Conservation (phyloP, 192 early-diverging fungal species). For the Coemansia sp. region DNA sequence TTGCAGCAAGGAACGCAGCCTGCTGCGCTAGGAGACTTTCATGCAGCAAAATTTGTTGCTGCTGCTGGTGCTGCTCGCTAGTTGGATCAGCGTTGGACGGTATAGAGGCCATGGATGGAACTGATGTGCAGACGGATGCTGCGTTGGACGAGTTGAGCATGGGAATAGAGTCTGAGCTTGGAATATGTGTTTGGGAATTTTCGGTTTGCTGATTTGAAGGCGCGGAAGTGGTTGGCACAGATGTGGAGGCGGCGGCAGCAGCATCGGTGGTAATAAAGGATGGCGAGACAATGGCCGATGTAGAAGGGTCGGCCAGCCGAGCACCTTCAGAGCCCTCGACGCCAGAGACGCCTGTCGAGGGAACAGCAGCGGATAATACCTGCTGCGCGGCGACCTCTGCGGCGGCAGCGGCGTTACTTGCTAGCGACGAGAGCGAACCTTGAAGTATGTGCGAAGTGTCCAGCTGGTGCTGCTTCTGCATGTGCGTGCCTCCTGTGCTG, state of each 20-base stretch:
- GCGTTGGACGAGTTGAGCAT: slow-evolving; percentile 6
- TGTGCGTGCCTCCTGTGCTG: neutral
- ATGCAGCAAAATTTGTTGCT: slow-evolving; percentile 1
- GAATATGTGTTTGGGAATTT: neutral
- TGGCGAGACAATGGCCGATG: slow-evolving; percentile 11
- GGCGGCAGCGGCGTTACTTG: neutral
- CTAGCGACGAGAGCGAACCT: slow-evolving; percentile 7
- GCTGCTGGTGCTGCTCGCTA: slow-evolving; percentile 6
- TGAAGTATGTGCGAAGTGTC: slow-evolving; percentile 18
- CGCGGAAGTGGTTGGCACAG: neutral
- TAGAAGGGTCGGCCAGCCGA: slow-evolving; percentile 10
- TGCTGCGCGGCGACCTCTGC: slow-evolving; percentile 3
- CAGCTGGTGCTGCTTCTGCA: slow-evolving; percentile 5
- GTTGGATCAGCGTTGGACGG: slow-evolving; percentile 1
- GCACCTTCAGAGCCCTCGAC: slow-evolving; percentile 7
- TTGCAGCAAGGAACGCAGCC: slow-evolving; percentile 12
- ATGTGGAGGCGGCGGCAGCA: slow-evolving; percentile 1
- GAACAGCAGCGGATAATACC: slow-evolving; percentile 10
- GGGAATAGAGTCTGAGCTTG: neutral
- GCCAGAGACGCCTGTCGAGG: neutral
- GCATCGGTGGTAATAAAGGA: slow-evolving; percentile 13
- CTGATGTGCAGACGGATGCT: neutral
- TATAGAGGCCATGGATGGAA: slow-evolving; percentile 6
- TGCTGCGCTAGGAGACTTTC: slow-evolving; percentile 8
- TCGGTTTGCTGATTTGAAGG: slow-evolving; percentile 8